A percentile compares a stretch with the other conserved stretches of the same genome.
phyloP scores from a whole-genome alignment of 106 monocot species.

The Gastrodia elata region DNA sequence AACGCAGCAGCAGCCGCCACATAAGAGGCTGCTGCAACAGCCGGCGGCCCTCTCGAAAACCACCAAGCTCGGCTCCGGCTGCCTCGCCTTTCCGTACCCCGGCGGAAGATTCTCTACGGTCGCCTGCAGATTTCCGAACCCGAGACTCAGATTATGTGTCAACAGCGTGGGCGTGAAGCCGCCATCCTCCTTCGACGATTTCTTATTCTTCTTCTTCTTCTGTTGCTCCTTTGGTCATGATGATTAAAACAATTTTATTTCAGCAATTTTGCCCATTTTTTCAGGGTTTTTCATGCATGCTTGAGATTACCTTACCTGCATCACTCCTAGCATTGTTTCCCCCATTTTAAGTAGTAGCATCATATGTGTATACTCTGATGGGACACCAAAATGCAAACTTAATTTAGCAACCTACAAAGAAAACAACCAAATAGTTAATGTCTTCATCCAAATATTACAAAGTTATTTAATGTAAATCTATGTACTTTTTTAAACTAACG shows the following conservation, averaged over 20 bases:
- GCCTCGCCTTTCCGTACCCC: slow-evolving; percentile 28
- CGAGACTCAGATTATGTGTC: slow-evolving; percentile 20
- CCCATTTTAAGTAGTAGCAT: slow-evolving; percentile 25
- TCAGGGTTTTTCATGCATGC: too few relatives aligned
- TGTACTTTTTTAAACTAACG: too few relatives aligned
- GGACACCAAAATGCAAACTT: slow-evolving; percentile 46
- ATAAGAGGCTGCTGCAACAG: slow-evolving; percentile 54
- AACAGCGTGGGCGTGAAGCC: not conserved
- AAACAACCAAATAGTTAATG: not conserved
- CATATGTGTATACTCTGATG: slow-evolving; percentile 71
- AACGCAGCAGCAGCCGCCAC: slow-evolving; percentile 49
- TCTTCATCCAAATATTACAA: not conserved
- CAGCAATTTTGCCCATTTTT: too few relatives aligned
- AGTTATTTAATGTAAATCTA: too few relatives aligned
- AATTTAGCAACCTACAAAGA: slow-evolving; percentile 37
- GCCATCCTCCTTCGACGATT: slow-evolving; percentile 10
- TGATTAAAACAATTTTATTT: too few relatives aligned
- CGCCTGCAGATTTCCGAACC: slow-evolving; percentile 63
- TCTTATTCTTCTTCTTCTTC: slow-evolving; percentile 41
- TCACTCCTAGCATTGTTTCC: slow-evolving; percentile 12
- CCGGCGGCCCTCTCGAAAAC: slow-evolving; percentile 39
- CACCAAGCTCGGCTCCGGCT: slow-evolving; percentile 14
- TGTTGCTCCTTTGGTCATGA: too few relatives aligned
- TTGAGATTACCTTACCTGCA: too few relatives aligned
- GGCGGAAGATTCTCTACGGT: slow-evolving; percentile 54